These are phyloP conservation scores for Lepiota subincarnata DNA, from an alignment of 768 basidiomycete species.

Conservation along the genomic window DNA sequence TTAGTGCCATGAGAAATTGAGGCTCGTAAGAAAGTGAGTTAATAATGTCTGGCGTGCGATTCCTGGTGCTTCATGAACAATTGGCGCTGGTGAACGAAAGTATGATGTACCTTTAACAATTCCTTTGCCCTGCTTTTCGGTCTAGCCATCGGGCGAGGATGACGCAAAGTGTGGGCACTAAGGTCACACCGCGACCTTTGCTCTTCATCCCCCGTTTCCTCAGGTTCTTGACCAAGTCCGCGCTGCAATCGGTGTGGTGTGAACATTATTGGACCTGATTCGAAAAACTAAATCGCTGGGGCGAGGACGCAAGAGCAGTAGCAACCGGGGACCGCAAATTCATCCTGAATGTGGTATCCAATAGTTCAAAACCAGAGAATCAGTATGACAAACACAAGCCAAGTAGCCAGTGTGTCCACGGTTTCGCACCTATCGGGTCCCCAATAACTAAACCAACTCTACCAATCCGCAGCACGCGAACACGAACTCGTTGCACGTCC, in stretches of 20 bases:
- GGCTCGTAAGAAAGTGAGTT: slow-evolving; percentile 74
- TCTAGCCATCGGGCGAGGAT: slow-evolving; percentile 48
- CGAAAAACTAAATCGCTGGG: slow-evolving; percentile 62
- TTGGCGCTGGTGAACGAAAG: not conserved
- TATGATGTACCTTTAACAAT: slow-evolving; percentile 28
- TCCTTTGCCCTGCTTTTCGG: slow-evolving; percentile 21
- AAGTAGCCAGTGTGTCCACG: slow-evolving; percentile 69
- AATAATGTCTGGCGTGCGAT: slow-evolving; percentile 45
- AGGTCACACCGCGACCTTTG: slow-evolving; percentile 81
- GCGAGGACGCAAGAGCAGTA: slow-evolving; percentile 54
- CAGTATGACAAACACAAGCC: slow-evolving; percentile 36
- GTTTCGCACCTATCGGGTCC: slow-evolving; percentile 54
- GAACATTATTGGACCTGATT: not conserved
- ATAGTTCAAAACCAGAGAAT: not conserved
- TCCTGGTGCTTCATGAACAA: slow-evolving; percentile 19
- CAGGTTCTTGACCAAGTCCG: slow-evolving; percentile 10
- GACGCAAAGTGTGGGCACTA: slow-evolving; percentile 50
- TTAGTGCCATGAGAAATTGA: slow-evolving; percentile 70
- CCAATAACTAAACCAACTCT: slow-evolving; percentile 63
- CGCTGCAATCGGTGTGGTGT: slow-evolving; percentile 4
- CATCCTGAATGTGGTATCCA: slow-evolving; percentile 82
- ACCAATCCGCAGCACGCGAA: slow-evolving; percentile 75
- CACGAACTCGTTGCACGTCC: slow-evolving; percentile 77
- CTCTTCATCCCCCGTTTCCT: slow-evolving; percentile 37
- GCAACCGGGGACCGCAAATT: slow-evolving; percentile 83